Evolutionary conservation across 352 stramenopile species (phyloP).

Genomic region (Pythium oligandrum): DNA sequence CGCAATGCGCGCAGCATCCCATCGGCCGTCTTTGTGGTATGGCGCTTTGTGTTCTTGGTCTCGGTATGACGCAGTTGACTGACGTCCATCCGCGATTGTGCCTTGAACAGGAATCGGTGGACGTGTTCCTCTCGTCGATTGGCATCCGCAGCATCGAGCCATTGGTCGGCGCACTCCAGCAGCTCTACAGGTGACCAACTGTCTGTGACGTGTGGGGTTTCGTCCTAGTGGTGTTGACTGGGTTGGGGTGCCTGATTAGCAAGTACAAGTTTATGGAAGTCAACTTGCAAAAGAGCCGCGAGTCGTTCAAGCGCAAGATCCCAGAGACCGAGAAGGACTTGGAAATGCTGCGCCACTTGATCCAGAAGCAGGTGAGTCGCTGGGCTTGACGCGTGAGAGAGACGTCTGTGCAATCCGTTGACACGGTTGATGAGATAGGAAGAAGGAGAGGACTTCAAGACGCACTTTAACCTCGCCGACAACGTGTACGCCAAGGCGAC

Average conservation of each 20-base stretch:
- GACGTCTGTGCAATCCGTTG: too few relatives aligned
- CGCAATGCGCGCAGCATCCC: conserved; percentile 80
- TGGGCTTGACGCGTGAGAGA: too few relatives aligned
- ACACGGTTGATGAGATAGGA: conserved; percentile 26
- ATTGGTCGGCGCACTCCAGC: conserved; percentile 74
- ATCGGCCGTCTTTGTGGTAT: conserved; percentile 70
- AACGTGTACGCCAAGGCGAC: conserved; percentile 95
- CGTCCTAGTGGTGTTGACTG: conserved; percentile 1
- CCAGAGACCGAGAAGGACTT: conserved; percentile 91
- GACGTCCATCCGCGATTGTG: background rate
- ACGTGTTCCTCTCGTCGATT: conserved; percentile 57
- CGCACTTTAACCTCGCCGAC: conserved; percentile 93
- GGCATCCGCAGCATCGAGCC: conserved; percentile 64
- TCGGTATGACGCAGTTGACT: background rate
- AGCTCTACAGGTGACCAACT: conserved; percentile 61
- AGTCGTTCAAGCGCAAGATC: conserved; percentile 87
- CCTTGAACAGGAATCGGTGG: conserved; percentile 48
- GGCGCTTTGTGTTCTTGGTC: background rate
- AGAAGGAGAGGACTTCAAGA: conserved; percentile 74
- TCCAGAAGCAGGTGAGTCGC: conserved; percentile 52
- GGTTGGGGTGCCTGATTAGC: conserved; percentile 20
- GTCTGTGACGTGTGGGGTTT: background rate
- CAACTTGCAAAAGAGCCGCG: conserved; percentile 79
- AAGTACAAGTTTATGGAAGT: conserved; percentile 92
- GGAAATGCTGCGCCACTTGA: conserved; percentile 66